Conservation (phyloP, 2,329 filamentous ascomycete genomes). For the Lasiodiplodia hormozganensis region DNA sequence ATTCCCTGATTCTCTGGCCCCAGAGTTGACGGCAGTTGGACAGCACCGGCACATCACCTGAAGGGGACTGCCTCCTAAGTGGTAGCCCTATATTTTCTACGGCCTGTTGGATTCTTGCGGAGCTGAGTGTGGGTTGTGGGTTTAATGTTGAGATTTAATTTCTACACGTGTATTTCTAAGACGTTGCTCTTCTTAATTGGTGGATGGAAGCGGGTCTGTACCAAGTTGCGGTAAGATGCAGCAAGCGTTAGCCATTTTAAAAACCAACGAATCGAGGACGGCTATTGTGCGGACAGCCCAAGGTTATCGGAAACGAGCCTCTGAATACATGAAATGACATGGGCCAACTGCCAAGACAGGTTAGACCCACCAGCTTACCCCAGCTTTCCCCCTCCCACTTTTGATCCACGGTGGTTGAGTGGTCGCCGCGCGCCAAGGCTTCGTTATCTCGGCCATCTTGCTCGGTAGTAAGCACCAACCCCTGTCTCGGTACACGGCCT, state of each 20-base stretch:
- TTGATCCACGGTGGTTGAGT: not conserved
- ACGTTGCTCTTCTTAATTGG: not conserved
- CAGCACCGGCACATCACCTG: not conserved
- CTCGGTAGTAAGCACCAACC: not conserved
- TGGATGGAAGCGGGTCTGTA: not conserved
- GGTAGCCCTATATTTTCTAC: not conserved
- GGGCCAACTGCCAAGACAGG: conserved; percentile 7
- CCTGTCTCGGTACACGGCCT: conserved; percentile 1
- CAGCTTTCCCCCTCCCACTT: conserved; percentile 20
- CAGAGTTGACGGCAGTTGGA: not conserved
- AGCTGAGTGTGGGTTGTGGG: not conserved
- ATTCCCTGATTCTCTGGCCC: not conserved
- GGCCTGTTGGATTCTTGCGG: not conserved
- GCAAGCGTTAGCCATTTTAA: not conserved
- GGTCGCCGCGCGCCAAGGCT: not conserved
- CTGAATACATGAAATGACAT: not conserved
- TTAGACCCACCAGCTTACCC: conserved; percentile 8
- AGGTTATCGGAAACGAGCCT: not conserved
- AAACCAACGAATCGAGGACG: not conserved
- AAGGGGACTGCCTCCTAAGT: not conserved
- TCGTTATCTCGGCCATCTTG: conserved; percentile 1
- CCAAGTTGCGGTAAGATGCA: not conserved
- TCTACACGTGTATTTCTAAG: not conserved
- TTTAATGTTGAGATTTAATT: not conserved
- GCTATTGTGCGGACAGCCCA: not conserved